phyloP scores from a whole-genome alignment of 805 yeast species.

The Metschnikowia kofuensis region DNA sequence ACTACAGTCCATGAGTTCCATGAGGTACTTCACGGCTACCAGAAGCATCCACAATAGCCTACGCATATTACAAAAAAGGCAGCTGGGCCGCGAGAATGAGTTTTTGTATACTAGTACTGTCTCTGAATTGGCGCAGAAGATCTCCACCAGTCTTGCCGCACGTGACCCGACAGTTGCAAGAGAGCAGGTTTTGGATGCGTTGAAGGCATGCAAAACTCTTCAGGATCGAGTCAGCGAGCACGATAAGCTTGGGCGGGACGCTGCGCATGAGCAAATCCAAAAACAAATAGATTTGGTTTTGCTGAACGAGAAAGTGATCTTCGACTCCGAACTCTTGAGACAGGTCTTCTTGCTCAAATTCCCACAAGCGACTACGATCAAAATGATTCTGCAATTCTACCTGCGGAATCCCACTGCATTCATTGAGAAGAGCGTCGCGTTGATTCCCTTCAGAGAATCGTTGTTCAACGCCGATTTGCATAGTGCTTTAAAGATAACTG shows the following conservation, averaged over 20 bases:
- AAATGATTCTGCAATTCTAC: slow-evolving; percentile 26
- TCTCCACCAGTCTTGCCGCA: slow-evolving; percentile 7
- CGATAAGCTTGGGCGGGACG: slow-evolving; percentile 25
- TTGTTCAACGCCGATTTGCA: slow-evolving; percentile 56
- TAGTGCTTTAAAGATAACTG: slow-evolving; percentile 56
- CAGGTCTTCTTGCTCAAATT: slow-evolving; percentile 31
- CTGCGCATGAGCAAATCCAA: slow-evolving; percentile 20
- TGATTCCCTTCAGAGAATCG: slow-evolving; percentile 64
- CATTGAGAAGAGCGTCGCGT: slow-evolving; percentile 41
- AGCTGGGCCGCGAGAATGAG: slow-evolving; percentile 1
- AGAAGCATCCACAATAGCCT: background rate
- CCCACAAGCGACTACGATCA: slow-evolving; percentile 28
- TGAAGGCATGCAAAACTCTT: slow-evolving; percentile 23
- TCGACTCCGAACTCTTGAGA: slow-evolving; percentile 25
- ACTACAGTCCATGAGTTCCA: background rate
- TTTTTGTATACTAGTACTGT: slow-evolving; percentile 14
- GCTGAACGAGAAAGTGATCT: slow-evolving; percentile 18
- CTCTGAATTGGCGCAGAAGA: slow-evolving; percentile 11
- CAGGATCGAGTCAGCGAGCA: slow-evolving; percentile 18
- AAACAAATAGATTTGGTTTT: slow-evolving; percentile 23
- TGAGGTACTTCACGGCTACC: background rate
- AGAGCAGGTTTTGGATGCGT: slow-evolving; percentile 17
- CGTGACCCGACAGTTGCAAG: slow-evolving; percentile 2
- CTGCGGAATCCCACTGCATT: slow-evolving; percentile 22
- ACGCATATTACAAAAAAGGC: background rate